Evolutionary conservation across 768 basidiomycete genomes (phyloP).

Genomic region (Lentinula detonsa): DNA sequence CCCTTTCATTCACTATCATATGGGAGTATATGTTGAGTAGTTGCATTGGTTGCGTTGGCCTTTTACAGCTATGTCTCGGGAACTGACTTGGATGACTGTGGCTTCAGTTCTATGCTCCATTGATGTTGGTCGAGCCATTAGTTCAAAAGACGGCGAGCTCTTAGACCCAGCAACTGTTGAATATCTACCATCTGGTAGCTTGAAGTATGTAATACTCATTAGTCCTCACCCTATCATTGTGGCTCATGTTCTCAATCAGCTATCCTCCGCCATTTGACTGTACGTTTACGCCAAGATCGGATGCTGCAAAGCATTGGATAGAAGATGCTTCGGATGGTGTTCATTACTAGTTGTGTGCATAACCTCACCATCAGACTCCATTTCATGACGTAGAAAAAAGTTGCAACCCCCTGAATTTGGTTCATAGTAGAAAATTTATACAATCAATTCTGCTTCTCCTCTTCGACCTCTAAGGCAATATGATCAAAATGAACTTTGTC

Average conservation of each 20-base stretch:
- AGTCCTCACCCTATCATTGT: too few relatives aligned
- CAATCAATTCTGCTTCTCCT: not conserved
- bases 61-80: not conserved
- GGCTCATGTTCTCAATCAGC: too few relatives aligned
- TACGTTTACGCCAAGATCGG: not conserved
- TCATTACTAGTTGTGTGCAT: not conserved
- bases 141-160: not conserved
- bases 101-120: not conserved
- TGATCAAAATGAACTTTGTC: not conserved
- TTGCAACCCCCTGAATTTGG: too few relatives aligned
- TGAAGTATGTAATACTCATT: too few relatives aligned
- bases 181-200: too few relatives aligned
- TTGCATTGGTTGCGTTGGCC: too few relatives aligned
- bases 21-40: too few relatives aligned
- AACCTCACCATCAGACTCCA: too few relatives aligned
- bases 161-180: too few relatives aligned
- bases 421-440: too few relatives aligned
- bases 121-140: not conserved
- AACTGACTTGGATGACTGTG: not conserved
- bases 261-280: not conserved
- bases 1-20: not conserved
- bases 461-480: not conserved
- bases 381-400: too few relatives aligned
- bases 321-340: not conserved
- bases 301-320: not conserved